Base-by-base conservation (phyloP, 2,329 filamentous ascomycete species). In the Colletotrichum falcatum region DNA sequence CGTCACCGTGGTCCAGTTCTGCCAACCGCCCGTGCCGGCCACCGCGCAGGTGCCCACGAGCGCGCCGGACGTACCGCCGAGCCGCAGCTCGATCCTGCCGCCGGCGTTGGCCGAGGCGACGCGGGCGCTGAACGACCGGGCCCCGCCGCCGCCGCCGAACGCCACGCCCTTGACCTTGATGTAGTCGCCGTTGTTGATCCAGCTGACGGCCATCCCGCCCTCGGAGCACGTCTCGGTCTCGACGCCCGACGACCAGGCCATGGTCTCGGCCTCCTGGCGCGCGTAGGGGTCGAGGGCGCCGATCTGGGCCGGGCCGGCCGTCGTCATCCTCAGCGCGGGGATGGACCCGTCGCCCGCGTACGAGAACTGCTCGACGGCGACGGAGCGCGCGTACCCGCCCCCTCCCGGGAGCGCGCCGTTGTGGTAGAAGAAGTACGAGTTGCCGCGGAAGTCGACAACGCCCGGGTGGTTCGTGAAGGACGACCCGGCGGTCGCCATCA, bases 81-180 rank as follows among this genome's bases (percentile, higher is more conserved):
- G 63, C 7, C 77, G 74, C 18, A 78, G 60, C 71, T 78, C 77
- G 46, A 79, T 77, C 33, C 72, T 74, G 35, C 75, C 76, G 18
- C 76, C 76, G 58, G 61, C 71, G 20, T 48, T 67, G 12, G 37
- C 55, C 18, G 37, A 44, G 26, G 23, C 11, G 12, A 79, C 76
- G n/a, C 76, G 73, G 23, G 74, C 75, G 37, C 65, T 70, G 44
- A 79, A 74, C 1, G 73, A 73, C 20, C 58, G 66, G 7, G 77
- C 76, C 4, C 77, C 77, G 7, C 37, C 53, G 5, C 77, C 77
- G 7, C 37, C 53, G 51, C 78, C 77, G 51, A 79, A 79, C 6
- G 68, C 75, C 30, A 79, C 78, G 37, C 78, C 78, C 49, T 74
- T 73, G 65, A 79, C 75, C 72, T 79, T 79, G 73, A 79, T 75